Percentiles rank a stretch among this genome's conserved stretches.
Evolutionary conservation across 1,284 basidiomycete species (phyloP).

Genomic region (Ganoderma lucidum): DNA sequence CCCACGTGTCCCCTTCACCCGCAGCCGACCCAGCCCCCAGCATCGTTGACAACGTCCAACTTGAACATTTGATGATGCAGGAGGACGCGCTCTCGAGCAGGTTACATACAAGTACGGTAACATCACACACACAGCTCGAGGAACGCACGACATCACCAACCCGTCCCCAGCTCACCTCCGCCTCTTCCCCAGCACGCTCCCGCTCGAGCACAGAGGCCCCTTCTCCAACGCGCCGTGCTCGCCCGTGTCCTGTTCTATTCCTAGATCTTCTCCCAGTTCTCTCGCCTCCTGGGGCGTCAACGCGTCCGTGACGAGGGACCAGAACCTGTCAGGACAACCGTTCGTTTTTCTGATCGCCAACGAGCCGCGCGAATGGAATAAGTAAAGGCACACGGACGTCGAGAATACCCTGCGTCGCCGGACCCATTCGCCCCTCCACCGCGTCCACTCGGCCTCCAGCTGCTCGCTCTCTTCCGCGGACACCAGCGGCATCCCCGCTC

Average conservation of each 20-base stretch:
- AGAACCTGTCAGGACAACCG: constrained; percentile 60
- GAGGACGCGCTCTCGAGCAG: neutral
- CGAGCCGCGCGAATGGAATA: constrained; percentile 1
- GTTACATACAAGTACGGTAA: neutral
- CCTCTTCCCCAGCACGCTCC: constrained; percentile 29
- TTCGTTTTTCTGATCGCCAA: neutral
- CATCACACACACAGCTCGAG: neutral
- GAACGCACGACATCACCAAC: neutral
- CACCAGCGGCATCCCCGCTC: constrained; percentile 69
- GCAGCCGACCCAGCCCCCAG: neutral
- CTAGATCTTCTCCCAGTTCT: constrained; percentile 73
- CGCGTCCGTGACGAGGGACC: constrained; percentile 74
- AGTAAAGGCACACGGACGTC: constrained; percentile 50
- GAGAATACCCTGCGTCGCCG: constrained; percentile 72
- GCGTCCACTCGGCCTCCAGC: constrained; percentile 71
- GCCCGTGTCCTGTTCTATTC: constrained; percentile 74
- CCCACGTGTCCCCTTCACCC: constrained; percentile 25
- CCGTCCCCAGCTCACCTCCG: constrained; percentile 10
- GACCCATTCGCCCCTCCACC: constrained; percentile 79
- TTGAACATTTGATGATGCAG: neutral
- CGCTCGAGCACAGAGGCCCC: constrained; percentile 51
- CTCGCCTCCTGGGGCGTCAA: constrained; percentile 68
- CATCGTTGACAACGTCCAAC: neutral
- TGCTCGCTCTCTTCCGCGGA: constrained; percentile 69
- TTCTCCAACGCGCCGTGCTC: constrained; percentile 70